Percentiles rank a stretch among this genome's conserved stretches.
These are phyloP conservation scores for Monosporozyma servazzii DNA, from an alignment of 805 yeast genomes.

Conservation along the genomic window DNA sequence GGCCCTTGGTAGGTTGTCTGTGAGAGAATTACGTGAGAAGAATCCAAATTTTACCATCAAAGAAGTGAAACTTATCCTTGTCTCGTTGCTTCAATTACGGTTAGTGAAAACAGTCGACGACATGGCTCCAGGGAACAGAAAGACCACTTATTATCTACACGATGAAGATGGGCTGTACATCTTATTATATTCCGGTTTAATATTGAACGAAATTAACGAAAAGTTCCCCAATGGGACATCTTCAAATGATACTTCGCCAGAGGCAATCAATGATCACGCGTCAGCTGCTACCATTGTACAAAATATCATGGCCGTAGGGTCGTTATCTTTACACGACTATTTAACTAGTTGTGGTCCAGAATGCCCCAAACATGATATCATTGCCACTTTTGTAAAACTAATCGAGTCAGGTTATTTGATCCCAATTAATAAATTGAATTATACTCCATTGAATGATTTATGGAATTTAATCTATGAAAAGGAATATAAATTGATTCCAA, in stretches of 20 bases:
- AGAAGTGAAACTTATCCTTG: slow-evolving; percentile 55
- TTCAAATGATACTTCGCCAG: neutral
- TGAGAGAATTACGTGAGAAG: slow-evolving; percentile 42
- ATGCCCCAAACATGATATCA: slow-evolving; percentile 17
- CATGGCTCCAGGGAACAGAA: slow-evolving; percentile 18
- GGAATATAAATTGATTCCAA: slow-evolving; percentile 33
- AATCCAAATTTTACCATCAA: slow-evolving; percentile 38
- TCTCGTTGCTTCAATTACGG: slow-evolving; percentile 68
- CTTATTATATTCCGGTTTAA: slow-evolving; percentile 69
- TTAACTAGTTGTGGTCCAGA: slow-evolving; percentile 12
- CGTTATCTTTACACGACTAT: slow-evolving; percentile 49
- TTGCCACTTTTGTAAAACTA: slow-evolving; percentile 36
- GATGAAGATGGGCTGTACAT: slow-evolving; percentile 55
- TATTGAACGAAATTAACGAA: slow-evolving; percentile 46
- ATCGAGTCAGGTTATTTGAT: slow-evolving; percentile 42
- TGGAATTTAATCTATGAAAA: slow-evolving; percentile 36
- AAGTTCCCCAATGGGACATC: slow-evolving; percentile 18
- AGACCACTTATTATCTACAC: slow-evolving; percentile 43
- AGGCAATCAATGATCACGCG: slow-evolving; percentile 4
- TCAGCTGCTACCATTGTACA: slow-evolving; percentile 44
- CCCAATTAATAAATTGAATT: slow-evolving; percentile 36
- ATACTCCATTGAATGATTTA: slow-evolving; percentile 31
- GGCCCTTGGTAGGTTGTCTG: slow-evolving; percentile 56
- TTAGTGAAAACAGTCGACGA: slow-evolving; percentile 63
- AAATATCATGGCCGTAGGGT: slow-evolving; percentile 62